Evolutionary conservation across 768 basidiomycete genomes (phyloP), one percentile per base, ranked within the genome.

Genomic region (Mycena epipterygia): DNA sequence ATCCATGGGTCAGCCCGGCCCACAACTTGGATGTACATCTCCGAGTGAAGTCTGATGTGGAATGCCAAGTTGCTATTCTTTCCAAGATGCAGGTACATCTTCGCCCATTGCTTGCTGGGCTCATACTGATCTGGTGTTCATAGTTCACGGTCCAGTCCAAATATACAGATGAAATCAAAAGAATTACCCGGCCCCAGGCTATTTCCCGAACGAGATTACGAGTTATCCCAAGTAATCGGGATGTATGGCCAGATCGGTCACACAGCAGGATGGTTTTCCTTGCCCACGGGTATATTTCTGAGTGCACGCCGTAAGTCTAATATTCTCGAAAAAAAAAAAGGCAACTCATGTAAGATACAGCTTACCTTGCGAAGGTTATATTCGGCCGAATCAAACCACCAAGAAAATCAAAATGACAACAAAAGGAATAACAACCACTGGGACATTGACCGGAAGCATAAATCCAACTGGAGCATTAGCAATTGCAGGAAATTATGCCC

Each of bases 241-340:
- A 29, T 29, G 35, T 64, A 21, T 3, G 11, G 7, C 51, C 52
- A 7, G 62, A 64, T 29, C 49, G 51, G 35, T 64, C 62, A 23
- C 33, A 64, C 25, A 64, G 62, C 62, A 64, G 51, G 8, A 42
- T 64, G 29, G 51, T 27, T 16, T 55, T 64, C 29, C 16, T 53
- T 27, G 62, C 19, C 5, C 39, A 35, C 11, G 39, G 27, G 4
- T 41, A 25, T 53, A 64, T 64, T 29, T 64, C 51, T 42, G 2
- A 17, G 1, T 52, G 62, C 19, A 51, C 25, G 11, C 2, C 25
- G 61, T 63, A 51, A 11, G 60, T 37, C 13, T 51, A 3, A n/a
- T 11, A 35, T 25, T 25, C 14, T 30, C 5, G n/a, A 17, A n/a
- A n/a, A n/a, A n/a, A n/a, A 17, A 6, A 17, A n/a, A 17, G 1